A percentile compares a stretch with the other conserved stretches of the same genome.
These are phyloP conservation scores for Mortierella sp. DNA, from an alignment of 371 early-diverging fungal species.

Conservation along the genomic window DNA sequence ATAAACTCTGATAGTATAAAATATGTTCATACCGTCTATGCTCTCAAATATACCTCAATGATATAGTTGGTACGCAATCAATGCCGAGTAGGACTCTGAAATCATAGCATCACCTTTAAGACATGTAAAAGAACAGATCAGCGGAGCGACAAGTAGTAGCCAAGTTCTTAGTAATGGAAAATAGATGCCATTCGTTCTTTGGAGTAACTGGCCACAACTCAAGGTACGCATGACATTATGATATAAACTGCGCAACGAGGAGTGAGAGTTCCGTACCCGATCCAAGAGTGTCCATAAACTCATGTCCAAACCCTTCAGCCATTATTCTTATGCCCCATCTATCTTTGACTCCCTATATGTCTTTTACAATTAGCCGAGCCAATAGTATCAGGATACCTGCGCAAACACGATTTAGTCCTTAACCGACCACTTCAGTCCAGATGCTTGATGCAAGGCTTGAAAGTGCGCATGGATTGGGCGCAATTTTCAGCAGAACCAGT, in stretches of 20 bases:
- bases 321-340: background rate
- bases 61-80: background rate
- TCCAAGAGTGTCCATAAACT: background rate
- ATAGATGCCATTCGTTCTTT: background rate
- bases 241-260: background rate
- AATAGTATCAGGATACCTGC: background rate
- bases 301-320: background rate
- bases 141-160: background rate
- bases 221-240: no score
- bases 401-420: background rate
- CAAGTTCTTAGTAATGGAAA: no score
- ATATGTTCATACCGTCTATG: slow-evolving; percentile 3
- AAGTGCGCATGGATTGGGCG: background rate
- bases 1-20: background rate
- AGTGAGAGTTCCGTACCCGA: background rate
- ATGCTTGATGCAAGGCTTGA: background rate
- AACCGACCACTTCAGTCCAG: background rate
- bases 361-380: background rate
- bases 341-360: background rate
- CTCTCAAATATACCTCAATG: background rate
- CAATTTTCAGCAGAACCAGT: background rate
- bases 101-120: background rate
- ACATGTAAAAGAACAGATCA: background rate
- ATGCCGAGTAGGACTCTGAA: slow-evolving; percentile 2
- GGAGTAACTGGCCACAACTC: no score